These are phyloP conservation scores for Ottelia alismoides DNA, from an alignment of 106 monocot species.

Conservation along the genomic window DNA sequence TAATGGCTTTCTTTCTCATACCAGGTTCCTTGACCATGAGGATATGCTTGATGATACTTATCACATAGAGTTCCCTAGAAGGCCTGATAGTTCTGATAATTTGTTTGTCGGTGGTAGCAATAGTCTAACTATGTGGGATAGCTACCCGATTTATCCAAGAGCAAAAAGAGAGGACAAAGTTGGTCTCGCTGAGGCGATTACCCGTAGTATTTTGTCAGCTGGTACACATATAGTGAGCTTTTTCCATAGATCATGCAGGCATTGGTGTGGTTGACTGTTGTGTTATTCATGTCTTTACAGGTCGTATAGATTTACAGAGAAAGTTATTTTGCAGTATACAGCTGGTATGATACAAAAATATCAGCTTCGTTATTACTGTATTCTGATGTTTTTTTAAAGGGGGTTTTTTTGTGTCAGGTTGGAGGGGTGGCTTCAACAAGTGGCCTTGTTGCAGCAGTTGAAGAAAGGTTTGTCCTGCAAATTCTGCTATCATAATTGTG, in stretches of 20 bases:
- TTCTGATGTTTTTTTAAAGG: neutral
- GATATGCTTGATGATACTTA: constrained; percentile 97
- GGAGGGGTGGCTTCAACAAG: constrained; percentile 78
- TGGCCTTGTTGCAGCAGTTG: constrained; percentile 67
- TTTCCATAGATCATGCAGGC: too few species aligned
- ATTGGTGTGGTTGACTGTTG: too few species aligned
- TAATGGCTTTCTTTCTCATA: constrained; percentile 4
- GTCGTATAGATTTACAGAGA: constrained; percentile 88
- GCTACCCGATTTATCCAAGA: constrained; percentile 47
- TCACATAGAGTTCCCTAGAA: constrained; percentile 51
- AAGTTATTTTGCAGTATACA: constrained; percentile 98
- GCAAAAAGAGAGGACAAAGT: constrained; percentile 63
- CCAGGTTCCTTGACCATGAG: constrained; percentile 78
- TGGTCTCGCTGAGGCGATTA: constrained; percentile 92
- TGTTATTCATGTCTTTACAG: constrained; percentile 36
- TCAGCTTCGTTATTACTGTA: neutral
- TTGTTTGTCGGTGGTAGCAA: constrained; percentile 43
- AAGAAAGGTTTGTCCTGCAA: constrained; percentile 65
- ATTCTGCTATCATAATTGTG: too few species aligned
- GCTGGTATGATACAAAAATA: constrained; percentile 37
- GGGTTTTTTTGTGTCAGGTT: constrained; percentile 30
- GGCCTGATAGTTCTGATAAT: constrained; percentile 53
- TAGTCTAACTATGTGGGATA: constrained; percentile 59
- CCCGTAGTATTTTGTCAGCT: constrained; percentile 88
- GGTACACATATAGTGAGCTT: too few species aligned